phyloP scores from a whole-genome alignment of 2,329 filamentous ascomycete species.

The Triangularia verruculosa region DNA sequence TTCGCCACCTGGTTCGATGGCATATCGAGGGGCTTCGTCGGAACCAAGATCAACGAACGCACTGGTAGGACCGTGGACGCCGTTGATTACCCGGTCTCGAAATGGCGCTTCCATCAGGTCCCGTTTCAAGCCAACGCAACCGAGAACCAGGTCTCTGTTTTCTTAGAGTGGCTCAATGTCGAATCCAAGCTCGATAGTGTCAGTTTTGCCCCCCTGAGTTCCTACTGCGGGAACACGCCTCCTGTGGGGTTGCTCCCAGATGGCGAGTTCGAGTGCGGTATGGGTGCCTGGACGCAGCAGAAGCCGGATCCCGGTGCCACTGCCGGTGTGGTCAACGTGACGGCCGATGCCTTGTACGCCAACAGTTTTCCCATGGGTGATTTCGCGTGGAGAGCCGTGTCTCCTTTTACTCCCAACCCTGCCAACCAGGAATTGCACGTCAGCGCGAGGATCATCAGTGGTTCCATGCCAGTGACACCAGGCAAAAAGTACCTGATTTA shows the following conservation, averaged over 20 bases:
- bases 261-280: constrained; percentile 24
- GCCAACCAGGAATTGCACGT: constrained; percentile 1
- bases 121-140: background rate
- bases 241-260: constrained; percentile 6
- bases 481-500: constrained; percentile 1
- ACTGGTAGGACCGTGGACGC: background rate
- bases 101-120: background rate
- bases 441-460: constrained; percentile 6
- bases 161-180: constrained; percentile 7
- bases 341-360: background rate
- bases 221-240: background rate
- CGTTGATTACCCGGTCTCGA: background rate
- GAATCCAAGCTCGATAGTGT: constrained; percentile 5
- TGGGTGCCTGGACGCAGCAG: constrained; percentile 24
- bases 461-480: background rate
- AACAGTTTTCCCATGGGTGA: background rate
- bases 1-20: constrained; percentile 9
- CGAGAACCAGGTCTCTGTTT: background rate
- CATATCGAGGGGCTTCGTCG: background rate
- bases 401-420: background rate
- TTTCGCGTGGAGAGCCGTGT: background rate
- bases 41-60: background rate
- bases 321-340: constrained; percentile 3
- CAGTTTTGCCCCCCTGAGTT: constrained; percentile 7
- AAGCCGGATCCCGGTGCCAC: constrained; percentile 16